Evolutionary conservation across 2,329 filamentous ascomycete species (phyloP), one percentile per base, ranked within the genome.

Genomic region (Colletotrichum truncatum): DNA sequence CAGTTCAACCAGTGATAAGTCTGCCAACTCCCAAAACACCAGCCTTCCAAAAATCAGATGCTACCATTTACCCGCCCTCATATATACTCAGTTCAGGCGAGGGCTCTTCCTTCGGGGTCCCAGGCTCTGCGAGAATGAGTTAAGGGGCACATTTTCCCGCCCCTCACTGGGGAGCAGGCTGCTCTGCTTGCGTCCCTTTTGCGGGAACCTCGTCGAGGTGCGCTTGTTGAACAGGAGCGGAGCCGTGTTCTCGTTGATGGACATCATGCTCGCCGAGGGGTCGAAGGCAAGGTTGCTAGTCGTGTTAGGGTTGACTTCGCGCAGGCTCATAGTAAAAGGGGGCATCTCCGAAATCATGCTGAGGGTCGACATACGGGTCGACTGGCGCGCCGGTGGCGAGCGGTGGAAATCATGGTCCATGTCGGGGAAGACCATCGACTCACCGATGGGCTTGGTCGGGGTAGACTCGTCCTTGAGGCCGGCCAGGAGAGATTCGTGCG

Each of bases 71-170:
- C 34, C 10, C 28, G 5, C 23, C 38, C 11, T 3, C 32, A 9
- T 12, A 4, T 30, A 18, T 4, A 2, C 38, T 69, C 67, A 81
- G 54, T 79, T 80, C 61, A 87, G 72, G 59, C 86, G 75, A 4
- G 86, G 84, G 68, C 86, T 88, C 78, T 87, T 87, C 73, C 86
- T 82, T 74, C 82, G 81, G 60, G 80, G 76, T 8, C 67, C 67
- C 26, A 79, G 67, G 53, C 83, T 82, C 73, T 84, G 77, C 18
- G 80, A 77, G 67, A 85, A 80, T n/a, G 78, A 76, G 52, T 75
- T 67, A 7, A 79, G 78, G 36, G 83, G 81, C 61, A 85, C 66
- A 64, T 88, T 88, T 74, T 88, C 85, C 43, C 82, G 75, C 6
- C 84, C 85, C 49, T 85, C 83, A 0, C 74, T 73, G 43, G 70